These are phyloP conservation scores for Benincasa hispida DNA, from an alignment of 306 rosid genomes.

Conservation along the genomic window DNA sequence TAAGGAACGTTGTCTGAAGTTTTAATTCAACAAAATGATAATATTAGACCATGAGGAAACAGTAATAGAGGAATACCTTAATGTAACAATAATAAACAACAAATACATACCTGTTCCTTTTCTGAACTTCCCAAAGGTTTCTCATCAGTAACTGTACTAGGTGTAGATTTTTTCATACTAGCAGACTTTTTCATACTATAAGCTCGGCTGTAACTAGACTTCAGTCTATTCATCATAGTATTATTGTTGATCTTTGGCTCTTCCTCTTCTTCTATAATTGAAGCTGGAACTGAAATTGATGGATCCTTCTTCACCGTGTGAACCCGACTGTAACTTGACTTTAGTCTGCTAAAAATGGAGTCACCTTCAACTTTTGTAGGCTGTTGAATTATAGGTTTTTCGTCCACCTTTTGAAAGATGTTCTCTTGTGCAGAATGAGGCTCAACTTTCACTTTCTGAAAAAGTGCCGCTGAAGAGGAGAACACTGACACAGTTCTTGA, in stretches of 20 bases:
- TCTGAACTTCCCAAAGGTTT: conserved; percentile 5
- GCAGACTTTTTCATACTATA: conserved; percentile 20
- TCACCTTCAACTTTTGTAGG: conserved; percentile 22
- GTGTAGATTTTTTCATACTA: conserved; percentile 19
- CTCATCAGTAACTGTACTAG: conserved; percentile 6
- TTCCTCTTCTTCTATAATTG: conserved; percentile 5
- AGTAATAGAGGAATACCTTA: not conserved
- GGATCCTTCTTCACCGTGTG: conserved; percentile 22
- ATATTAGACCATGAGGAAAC: not conserved
- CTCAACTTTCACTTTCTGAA: conserved; percentile 43
- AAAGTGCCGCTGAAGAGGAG: conserved; percentile 86
- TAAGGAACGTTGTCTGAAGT: conserved; percentile 31
- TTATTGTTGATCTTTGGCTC: conserved; percentile 15
- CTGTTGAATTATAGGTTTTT: conserved; percentile 1
- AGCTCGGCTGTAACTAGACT: conserved; percentile 45
- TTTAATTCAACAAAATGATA: not conserved
- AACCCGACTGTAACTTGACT: conserved; percentile 42
- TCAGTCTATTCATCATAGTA: conserved; percentile 40
- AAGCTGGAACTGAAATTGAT: conserved; percentile 9
- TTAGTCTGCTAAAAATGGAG: conserved; percentile 48
- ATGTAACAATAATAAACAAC: not conserved
- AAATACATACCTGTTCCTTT: conserved; percentile 17
- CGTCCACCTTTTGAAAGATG: conserved; percentile 1
- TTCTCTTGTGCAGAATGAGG: not conserved
- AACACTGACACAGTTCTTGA: conserved; percentile 88